Conservation (phyloP, 371 early-diverging fungal species). For the Homolaphlyctis polyrhiza region DNA sequence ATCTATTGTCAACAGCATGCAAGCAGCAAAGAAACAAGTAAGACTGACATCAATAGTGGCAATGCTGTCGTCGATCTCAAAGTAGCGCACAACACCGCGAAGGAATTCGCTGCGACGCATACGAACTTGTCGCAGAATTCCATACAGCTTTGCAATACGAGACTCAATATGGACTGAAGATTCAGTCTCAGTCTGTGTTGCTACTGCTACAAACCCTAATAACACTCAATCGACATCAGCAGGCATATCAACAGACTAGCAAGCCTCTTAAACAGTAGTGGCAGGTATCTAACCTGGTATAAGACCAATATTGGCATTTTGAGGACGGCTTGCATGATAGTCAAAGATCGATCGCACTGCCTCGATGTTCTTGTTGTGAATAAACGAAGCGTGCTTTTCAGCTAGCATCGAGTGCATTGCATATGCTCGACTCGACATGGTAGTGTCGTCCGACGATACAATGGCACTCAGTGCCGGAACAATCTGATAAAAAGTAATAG, state of each 20-base stretch:
- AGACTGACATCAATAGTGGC: too few species aligned
- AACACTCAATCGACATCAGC: too few species aligned
- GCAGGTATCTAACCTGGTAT: too few species aligned
- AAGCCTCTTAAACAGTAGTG: too few species aligned
- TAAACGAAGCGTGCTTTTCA: conserved; percentile 76
- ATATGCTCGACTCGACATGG: conserved; percentile 62
- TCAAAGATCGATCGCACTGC: conserved; percentile 66
- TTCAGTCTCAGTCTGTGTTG: neutral
- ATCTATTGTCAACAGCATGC: too few species aligned
- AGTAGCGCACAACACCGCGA: conserved; percentile 56
- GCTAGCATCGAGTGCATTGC: conserved; percentile 67
- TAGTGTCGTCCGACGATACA: conserved; percentile 61
- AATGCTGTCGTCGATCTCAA: conserved; percentile 52
- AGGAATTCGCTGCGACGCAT: conserved; percentile 69
- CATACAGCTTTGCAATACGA: conserved; percentile 60
- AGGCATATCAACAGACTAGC: too few species aligned
- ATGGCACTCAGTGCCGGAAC: conserved; percentile 83
- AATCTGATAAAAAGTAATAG: too few species aligned
- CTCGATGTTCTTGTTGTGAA: conserved; percentile 70
- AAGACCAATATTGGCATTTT: too few species aligned
- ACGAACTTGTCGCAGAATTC: conserved; percentile 61
- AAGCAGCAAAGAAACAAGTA: too few species aligned
- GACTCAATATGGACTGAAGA: conserved; percentile 37
- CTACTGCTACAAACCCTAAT: neutral
- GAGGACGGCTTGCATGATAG: too few species aligned